Base-by-base conservation (phyloP, 2,329 filamentous ascomycete species). In the Zasmidium citrigriseum region DNA sequence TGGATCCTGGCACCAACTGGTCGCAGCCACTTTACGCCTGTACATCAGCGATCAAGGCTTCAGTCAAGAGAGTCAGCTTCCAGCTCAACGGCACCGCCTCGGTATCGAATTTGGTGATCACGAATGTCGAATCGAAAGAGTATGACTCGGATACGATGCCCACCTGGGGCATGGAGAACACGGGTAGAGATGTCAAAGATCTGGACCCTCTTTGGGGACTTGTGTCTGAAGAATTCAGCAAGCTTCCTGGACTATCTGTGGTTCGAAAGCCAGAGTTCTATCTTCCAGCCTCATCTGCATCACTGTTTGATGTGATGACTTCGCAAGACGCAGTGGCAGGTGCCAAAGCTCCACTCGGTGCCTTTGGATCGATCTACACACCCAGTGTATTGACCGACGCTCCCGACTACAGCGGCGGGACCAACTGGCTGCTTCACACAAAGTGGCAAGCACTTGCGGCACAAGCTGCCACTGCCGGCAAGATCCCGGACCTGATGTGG, bases 61-160 rank as follows among this genome's bases (percentile, higher is more conserved):
- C 52, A 1, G 29, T 59, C 47, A 60, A 62, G 46, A 38, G 22
- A 11, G 54, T 52, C 21, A 44, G 46, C 47, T 62, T 55, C 45
- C 57, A 64, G 18, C 47, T 58, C 34, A 64, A 60, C 54, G 50
- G 60, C 38, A 62, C 57, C 7, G 46, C 57, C 5, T 56, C 18
- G 9, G 38, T 64, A 23, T 57, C 56, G 14, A 56, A 60, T 20
- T 48, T 62, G 7, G 44, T 57, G 11, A 46, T 62, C 23, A 53
- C 57, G 38, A 41, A 49, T n/a, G 46, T 59, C 23, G 22, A 38
- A 20, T 12, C 34, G 12, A 38, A 38, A 41, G 25, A 44, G 3
- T 58, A 54, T n/a, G 18, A n/a, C 14, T 46, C 34, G 7, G 41
- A 54, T 27, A 29, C 53, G 7, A 25, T 54, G 41, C 57, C 52